Evolutionary conservation across 2,329 filamentous ascomycete species (phyloP).

Genomic region (Helicocarpus griseus): DNA sequence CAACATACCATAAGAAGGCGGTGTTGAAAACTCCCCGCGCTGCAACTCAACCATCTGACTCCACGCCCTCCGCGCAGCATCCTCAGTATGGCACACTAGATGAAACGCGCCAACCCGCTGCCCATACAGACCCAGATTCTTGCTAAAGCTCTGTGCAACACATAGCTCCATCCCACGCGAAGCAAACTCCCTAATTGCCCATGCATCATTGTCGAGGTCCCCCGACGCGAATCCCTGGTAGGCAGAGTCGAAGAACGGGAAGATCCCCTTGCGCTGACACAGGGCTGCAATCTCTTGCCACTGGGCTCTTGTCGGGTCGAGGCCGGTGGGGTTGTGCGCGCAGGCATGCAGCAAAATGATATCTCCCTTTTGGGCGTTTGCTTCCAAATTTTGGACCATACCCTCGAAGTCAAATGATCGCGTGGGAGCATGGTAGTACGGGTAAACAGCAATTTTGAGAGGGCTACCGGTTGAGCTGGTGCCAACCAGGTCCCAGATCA

Average conservation of each 20-base stretch:
- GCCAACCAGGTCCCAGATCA: conserved; percentile 59
- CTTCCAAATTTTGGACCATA: conserved; percentile 76
- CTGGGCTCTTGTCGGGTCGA: conserved; percentile 84
- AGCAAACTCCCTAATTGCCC: conserved; percentile 83
- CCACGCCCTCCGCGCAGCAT: conserved; percentile 51
- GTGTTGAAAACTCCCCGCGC: conserved; percentile 86
- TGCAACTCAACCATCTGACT: conserved; percentile 84
- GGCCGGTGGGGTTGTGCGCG: conserved; percentile 94
- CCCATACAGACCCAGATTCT: conserved; percentile 75
- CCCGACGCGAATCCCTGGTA: conserved; percentile 98
- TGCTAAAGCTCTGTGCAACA: conserved; percentile 51
- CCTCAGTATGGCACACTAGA: conserved; percentile 30
- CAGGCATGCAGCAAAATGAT: conserved; percentile 88
- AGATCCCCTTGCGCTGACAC: conserved; percentile 70
- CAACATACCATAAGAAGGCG: conserved; percentile 62
- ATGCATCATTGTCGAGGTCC: conserved; percentile 72
- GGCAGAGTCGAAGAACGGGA: conserved; percentile 95
- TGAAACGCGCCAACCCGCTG: conserved; percentile 94
- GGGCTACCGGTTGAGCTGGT: conserved; percentile 64
- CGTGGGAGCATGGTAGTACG: conserved; percentile 69
- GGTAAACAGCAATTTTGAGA: conserved; percentile 67
- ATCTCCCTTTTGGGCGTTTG: conserved; percentile 68
- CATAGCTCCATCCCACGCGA: conserved; percentile 68
- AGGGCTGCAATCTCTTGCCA: conserved; percentile 80
- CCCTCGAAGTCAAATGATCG: conserved; percentile 35